Percentiles rank a stretch among this genome's conserved stretches.
These are phyloP conservation scores for Narthecium ossifragum DNA, from an alignment of 106 monocot species.

Conservation along the genomic window DNA sequence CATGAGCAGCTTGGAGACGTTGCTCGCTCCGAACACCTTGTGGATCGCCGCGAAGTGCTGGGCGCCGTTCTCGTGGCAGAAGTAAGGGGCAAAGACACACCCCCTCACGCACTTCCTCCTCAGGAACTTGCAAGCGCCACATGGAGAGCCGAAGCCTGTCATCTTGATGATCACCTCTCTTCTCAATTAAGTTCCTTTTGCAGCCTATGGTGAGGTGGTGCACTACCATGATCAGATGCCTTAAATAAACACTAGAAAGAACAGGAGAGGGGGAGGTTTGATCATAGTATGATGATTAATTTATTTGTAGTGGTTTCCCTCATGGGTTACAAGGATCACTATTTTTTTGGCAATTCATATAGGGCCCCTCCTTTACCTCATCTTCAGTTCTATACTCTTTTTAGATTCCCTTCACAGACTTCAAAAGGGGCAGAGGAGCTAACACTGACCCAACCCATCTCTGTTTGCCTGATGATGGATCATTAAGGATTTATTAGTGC, in stretches of 20 bases:
- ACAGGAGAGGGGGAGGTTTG: constrained; percentile 4
- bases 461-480: constrained; percentile 13
- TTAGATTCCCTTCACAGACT: constrained; percentile 16
- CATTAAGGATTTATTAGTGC: too few species aligned
- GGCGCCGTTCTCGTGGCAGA: constrained; percentile 42
- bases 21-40: constrained; percentile 76
- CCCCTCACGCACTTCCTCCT: constrained; percentile 49
- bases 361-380: constrained; percentile 20
- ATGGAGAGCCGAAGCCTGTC: constrained; percentile 71
- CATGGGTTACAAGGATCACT: constrained; percentile 37
- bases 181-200: background rate
- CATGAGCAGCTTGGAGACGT: constrained; percentile 51
- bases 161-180: constrained; percentile 7
- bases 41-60: constrained; percentile 56
- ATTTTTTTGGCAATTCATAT: constrained; percentile 21
- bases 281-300: constrained; percentile 26
- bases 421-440: background rate
- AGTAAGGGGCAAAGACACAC: constrained; percentile 64
- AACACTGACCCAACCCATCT: constrained; percentile 14
- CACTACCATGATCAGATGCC: background rate
- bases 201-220: background rate
- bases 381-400: constrained; percentile 9
- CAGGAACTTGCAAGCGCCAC: constrained; percentile 84
- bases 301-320: constrained; percentile 40
- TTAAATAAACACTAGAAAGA: constrained; percentile 14